Conservation (phyloP, 2,329 filamentous ascomycete genomes). For the Aspergillus calidoustus region DNA sequence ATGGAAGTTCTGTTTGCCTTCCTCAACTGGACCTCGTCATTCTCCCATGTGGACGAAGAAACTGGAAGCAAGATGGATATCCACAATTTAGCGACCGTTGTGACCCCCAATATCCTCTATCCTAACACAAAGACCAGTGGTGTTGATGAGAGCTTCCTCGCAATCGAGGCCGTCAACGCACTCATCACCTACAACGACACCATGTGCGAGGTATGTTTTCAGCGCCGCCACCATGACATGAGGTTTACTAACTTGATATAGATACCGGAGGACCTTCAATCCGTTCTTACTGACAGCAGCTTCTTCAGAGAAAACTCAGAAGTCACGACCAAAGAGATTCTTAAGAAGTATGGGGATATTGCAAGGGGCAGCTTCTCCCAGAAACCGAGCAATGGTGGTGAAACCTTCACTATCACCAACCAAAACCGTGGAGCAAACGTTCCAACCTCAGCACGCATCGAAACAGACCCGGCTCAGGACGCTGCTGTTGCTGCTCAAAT, state of each 20-base stretch:
- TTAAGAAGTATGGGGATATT: slow-evolving; percentile 89
- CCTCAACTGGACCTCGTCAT: slow-evolving; percentile 95
- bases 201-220: slow-evolving; percentile 84
- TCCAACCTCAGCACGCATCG: slow-evolving; percentile 67
- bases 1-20: slow-evolving; percentile 96
- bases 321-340: slow-evolving; percentile 94
- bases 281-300: slow-evolving; percentile 79
- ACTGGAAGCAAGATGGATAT: slow-evolving; percentile 99
- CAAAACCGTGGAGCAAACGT: slow-evolving; percentile 46
- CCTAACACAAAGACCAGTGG: slow-evolving; percentile 70
- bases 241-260: slow-evolving; percentile 43
- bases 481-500: slow-evolving; percentile 72
- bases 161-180: slow-evolving; percentile 89
- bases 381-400: slow-evolving; percentile 58
- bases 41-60: slow-evolving; percentile 96
- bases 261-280: slow-evolving; percentile 91
- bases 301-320: slow-evolving; percentile 83
- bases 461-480: slow-evolving; percentile 78
- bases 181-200: slow-evolving; percentile 92
- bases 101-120: slow-evolving; percentile 92
- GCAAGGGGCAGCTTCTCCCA: slow-evolving; percentile 65
- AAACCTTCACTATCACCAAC: slow-evolving; percentile 53
- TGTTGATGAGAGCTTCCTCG: slow-evolving; percentile 87
- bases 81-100: slow-evolving; percentile 95
- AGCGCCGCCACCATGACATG: slow-evolving; percentile 20